Evolutionary conservation across 2,329 filamentous ascomycete genomes (phyloP).

Genomic region (Calonectria naviculata): DNA sequence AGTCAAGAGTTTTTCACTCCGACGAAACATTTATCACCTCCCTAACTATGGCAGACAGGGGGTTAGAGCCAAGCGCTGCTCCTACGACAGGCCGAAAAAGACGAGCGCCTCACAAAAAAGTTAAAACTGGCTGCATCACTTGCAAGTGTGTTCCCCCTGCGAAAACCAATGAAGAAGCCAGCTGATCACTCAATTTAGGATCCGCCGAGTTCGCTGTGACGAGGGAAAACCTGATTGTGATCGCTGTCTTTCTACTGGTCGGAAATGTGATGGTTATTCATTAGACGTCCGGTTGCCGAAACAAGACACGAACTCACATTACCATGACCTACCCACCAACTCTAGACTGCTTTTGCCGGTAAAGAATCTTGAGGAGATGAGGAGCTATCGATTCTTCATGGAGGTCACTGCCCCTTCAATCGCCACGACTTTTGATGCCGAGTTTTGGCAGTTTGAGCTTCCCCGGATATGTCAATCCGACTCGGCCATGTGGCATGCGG

Average conservation of each 20-base stretch:
- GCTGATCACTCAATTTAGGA: background rate
- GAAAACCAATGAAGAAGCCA: background rate
- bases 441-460: background rate
- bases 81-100: background rate
- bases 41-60: background rate
- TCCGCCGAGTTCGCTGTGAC: background rate
- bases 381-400: background rate
- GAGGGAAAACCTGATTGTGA: background rate
- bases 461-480: background rate
- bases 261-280: background rate
- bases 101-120: background rate
- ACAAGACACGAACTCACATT: background rate
- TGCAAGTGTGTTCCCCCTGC: background rate
- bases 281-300: background rate
- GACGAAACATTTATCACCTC: too few relatives aligned
- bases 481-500: background rate
- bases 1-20: too few relatives aligned
- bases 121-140: background rate
- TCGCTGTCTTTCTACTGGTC: background rate
- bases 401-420: background rate
- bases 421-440: background rate
- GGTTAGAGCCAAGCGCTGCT: background rate
- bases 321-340: background rate
- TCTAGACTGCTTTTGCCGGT: background rate
- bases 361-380: background rate